These are phyloP conservation scores for Cadophora luteo-olivacea DNA, from an alignment of 2,329 filamentous ascomycete genomes.

Conservation along the genomic window DNA sequence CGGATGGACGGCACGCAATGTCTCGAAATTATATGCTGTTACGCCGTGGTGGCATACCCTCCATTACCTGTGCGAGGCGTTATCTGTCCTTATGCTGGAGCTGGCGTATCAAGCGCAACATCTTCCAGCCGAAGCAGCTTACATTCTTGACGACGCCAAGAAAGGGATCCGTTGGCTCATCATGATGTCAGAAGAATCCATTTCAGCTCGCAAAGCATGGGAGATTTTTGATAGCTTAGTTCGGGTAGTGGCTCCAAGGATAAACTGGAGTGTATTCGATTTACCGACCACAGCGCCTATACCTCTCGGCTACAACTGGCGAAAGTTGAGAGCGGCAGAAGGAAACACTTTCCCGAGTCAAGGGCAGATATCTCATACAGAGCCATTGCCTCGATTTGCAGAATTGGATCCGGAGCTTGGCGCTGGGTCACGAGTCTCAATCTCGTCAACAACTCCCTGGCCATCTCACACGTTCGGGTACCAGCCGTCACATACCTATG, in stretches of 20 bases:
- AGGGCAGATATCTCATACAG: slow-evolving; percentile 8
- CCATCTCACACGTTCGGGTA: not conserved
- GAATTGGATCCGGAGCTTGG: not conserved
- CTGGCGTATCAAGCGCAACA: slow-evolving; percentile 38
- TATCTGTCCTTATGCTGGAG: slow-evolving; percentile 39
- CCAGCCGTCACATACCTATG: slow-evolving; percentile 2
- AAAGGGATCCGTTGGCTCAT: slow-evolving; percentile 37
- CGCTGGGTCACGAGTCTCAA: not conserved
- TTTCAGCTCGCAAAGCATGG: slow-evolving; percentile 41
- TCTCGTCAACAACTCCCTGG: not conserved
- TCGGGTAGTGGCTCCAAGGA: slow-evolving; percentile 32
- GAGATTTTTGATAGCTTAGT: slow-evolving; percentile 39
- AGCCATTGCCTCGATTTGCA: not conserved
- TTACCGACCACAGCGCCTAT: slow-evolving; percentile 35
- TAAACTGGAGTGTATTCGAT: slow-evolving; percentile 30
- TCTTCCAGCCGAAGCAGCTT: slow-evolving; percentile 30
- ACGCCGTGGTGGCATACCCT: slow-evolving; percentile 38
- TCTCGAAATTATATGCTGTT: slow-evolving; percentile 32
- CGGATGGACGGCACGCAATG: slow-evolving; percentile 20
- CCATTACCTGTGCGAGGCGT: slow-evolving; percentile 40
- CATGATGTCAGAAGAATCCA: slow-evolving; percentile 33
- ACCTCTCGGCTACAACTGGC: slow-evolving; percentile 33
- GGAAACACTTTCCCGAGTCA: slow-evolving; percentile 10
- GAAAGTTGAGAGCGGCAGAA: slow-evolving; percentile 10
- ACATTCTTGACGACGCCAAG: slow-evolving; percentile 38